Evolutionary conservation across 2,329 filamentous ascomycete species (phyloP), one percentile per base, ranked within the genome.

Genomic region (Arthrobotrys pseudoclavata): DNA sequence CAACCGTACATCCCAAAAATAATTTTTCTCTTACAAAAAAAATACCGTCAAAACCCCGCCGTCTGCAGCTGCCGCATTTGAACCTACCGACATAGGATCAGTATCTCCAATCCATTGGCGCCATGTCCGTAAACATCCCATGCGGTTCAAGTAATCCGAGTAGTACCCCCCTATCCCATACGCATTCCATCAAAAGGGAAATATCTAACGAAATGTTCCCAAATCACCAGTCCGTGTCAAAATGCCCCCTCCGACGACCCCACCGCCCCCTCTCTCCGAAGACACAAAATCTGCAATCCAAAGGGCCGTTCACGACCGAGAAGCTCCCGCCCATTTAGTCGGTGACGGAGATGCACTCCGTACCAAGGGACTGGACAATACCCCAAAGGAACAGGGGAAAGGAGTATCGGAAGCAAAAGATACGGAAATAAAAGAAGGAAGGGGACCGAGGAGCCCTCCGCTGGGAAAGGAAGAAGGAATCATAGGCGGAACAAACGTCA

Each of bases 131-230:
- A 48, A 57, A 76, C 22, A 69, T 76, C 57, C 71, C 71, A 15
- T 69, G 29, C 63, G 71, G 71, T 18, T 76, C 71, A 7, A 69
- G 71, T 18, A 76, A 76, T n/a, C 71, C 71, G 4, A 69, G 71
- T 76, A 69, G 20, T 15, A 57, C 12, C 9, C 13, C 45, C 45
- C n/a, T 26, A 24, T 34, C 15, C 24, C 20, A 18, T 24, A 1
- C 20, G n/a, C n/a, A 31, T n/a, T 18, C 64, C n/a, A n/a, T n/a
- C n/a, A n/a, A n/a, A n/a, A n/a, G n/a, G n/a, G n/a, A n/a, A n/a
- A n/a, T n/a, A n/a, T n/a, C n/a, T n/a, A n/a, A n/a, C n/a, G n/a
- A n/a, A n/a, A n/a, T n/a, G n/a, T n/a, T n/a, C n/a, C n/a, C n/a
- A n/a, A n/a, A n/a, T 13, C 15, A 42, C 26, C n/a, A 77, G 72